Conservation (phyloP, 2,329 filamentous ascomycete species). For the Cadophora gregata region DNA sequence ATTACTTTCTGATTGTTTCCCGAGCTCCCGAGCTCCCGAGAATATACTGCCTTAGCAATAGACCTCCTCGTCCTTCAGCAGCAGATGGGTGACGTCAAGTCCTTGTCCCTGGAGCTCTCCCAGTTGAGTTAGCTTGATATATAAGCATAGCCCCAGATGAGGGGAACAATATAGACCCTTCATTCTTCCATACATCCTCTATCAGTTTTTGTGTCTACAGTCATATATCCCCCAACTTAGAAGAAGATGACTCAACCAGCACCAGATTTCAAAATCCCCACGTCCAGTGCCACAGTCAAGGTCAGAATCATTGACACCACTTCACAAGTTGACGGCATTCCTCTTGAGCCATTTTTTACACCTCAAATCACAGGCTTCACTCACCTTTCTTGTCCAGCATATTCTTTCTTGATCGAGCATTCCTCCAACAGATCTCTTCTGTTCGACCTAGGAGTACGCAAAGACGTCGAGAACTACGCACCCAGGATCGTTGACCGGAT, state of each 20-base stretch:
- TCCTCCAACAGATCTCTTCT: constrained; percentile 41
- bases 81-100: constrained; percentile 7
- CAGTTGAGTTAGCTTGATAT: not conserved
- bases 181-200: not conserved
- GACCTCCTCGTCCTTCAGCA: not conserved
- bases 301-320: constrained; percentile 46
- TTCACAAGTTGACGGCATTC: constrained; percentile 35
- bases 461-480: constrained; percentile 51
- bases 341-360: constrained; percentile 33
- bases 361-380: constrained; percentile 46
- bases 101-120: not conserved
- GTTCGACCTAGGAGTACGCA: constrained; percentile 48
- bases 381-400: constrained; percentile 48
- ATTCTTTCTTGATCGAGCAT: constrained; percentile 56
- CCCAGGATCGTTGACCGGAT: constrained; percentile 42
- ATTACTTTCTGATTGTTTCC: not conserved
- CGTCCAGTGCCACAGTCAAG: constrained; percentile 41
- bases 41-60: not conserved
- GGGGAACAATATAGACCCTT: not conserved
- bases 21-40: no score
- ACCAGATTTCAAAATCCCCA: constrained; percentile 42
- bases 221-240: not conserved
- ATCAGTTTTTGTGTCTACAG: not conserved
- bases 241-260: constrained; percentile 28
- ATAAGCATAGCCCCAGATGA: not conserved